phyloP scores from a whole-genome alignment of 371 early-diverging fungal species.

The Mortierella sp. region DNA sequence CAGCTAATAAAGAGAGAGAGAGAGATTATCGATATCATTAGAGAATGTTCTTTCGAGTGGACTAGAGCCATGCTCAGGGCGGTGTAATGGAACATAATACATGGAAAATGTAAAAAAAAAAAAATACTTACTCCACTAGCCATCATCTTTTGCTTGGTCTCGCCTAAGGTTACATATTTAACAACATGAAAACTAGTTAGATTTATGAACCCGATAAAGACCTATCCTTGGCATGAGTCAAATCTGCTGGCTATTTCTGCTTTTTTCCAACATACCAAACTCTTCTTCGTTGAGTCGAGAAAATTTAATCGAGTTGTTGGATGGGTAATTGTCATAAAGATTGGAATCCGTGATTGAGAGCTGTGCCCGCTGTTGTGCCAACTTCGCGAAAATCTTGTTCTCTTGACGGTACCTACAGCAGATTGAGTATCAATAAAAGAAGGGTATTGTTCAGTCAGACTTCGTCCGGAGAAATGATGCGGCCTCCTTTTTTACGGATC shows the following conservation, averaged over 20 bases:
- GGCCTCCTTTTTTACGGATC: not conserved
- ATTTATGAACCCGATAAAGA: too few relatives aligned
- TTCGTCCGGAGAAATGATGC: too few relatives aligned
- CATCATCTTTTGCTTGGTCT: slow-evolving; percentile 64
- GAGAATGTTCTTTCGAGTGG: not conserved
- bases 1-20: not conserved
- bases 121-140: slow-evolving; percentile 50
- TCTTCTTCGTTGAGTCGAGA: slow-evolving; percentile 67
- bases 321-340: slow-evolving; percentile 72
- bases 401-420: slow-evolving; percentile 72
- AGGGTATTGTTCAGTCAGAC: not conserved
- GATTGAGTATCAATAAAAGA: not conserved
- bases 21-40: not conserved
- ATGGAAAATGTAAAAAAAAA: not conserved
- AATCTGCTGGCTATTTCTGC: too few relatives aligned
- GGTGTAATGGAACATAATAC: too few relatives aligned
- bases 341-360: slow-evolving; percentile 80
- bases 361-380: slow-evolving; percentile 87
- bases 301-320: slow-evolving; percentile 72
- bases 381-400: slow-evolving; percentile 72
- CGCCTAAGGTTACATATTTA: slow-evolving; percentile 44
- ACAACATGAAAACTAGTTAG: not conserved
- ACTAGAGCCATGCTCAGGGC: not conserved
- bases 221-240: too few relatives aligned
- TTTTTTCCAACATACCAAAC: slow-evolving; percentile 64